Evolutionary conservation across 805 yeast genomes (phyloP).

Genomic region (Clavispora carvajalis): DNA sequence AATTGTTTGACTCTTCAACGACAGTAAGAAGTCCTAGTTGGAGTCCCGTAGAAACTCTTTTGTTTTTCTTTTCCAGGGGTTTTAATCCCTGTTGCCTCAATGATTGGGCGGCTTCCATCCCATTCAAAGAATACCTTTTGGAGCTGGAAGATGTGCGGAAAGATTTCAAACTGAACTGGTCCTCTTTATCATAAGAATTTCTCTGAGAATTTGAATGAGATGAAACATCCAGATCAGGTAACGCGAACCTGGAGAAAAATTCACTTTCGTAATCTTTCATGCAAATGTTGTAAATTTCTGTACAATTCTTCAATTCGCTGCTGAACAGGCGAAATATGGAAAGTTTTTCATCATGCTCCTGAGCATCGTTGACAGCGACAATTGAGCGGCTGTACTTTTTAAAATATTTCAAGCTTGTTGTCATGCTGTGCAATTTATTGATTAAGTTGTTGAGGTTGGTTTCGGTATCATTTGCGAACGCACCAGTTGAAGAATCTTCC

Average conservation of each 20-base stretch:
- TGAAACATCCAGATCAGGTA: constrained; percentile 10
- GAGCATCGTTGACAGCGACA: constrained; percentile 17
- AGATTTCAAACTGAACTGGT: constrained; percentile 22
- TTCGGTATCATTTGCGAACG: constrained; percentile 8
- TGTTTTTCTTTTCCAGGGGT: constrained; percentile 19
- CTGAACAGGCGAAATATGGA: constrained; percentile 32
- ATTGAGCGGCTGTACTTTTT: constrained; percentile 34
- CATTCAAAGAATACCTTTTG: constrained; percentile 18
- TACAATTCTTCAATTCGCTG: constrained; percentile 25
- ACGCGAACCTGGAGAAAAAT: constrained; percentile 4
- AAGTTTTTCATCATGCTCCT: constrained; percentile 33
- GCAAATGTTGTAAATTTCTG: constrained; percentile 27
- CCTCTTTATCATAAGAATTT: constrained; percentile 12
- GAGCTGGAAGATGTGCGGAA: constrained; percentile 28
- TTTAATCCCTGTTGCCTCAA: not conserved
- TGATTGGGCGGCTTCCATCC: not conserved
- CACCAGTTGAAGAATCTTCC: not conserved
- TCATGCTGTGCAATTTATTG: constrained; percentile 24
- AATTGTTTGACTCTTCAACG: constrained; percentile 24
- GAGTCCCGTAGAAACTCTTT: constrained; percentile 32
- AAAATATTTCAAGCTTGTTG: constrained; percentile 33
- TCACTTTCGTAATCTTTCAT: constrained; percentile 23
- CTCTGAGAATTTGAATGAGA: constrained; percentile 15
- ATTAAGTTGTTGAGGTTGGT: constrained; percentile 23
- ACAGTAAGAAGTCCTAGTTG: constrained; percentile 37